Evolutionary conservation across 352 stramenopile genomes (phyloP).

Genomic region (Globisporangium mamillatum): DNA sequence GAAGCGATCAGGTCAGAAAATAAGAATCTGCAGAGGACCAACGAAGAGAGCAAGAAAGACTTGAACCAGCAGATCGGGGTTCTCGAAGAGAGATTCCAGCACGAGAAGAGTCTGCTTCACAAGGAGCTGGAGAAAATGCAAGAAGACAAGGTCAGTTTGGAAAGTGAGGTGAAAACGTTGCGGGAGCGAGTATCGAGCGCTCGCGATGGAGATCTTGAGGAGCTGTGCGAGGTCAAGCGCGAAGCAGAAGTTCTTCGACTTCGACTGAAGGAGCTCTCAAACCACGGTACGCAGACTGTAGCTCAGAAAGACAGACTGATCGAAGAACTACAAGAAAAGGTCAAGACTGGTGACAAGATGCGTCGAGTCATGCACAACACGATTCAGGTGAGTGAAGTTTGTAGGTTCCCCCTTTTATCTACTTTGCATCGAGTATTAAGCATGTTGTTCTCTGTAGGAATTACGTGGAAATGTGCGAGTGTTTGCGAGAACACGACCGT

Average conservation of each 20-base stretch:
- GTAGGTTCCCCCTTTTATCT: background rate
- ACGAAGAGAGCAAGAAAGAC: constrained; percentile 41
- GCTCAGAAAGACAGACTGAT: constrained; percentile 71
- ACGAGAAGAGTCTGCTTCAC: constrained; percentile 34
- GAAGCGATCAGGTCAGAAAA: constrained; percentile 74
- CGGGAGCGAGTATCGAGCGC: constrained; percentile 45
- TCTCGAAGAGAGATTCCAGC: constrained; percentile 37
- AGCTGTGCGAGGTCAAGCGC: constrained; percentile 64
- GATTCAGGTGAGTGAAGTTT: constrained; percentile 72
- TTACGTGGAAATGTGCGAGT: constrained; percentile 98
- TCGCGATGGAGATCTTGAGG: constrained; percentile 61
- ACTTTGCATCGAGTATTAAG: background rate
- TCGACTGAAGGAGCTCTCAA: constrained; percentile 63
- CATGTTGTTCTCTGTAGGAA: constrained; percentile 72
- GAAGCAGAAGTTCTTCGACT: constrained; percentile 70
- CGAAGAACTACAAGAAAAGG: constrained; percentile 65
- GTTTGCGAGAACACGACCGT: constrained; percentile 92
- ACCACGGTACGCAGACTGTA: constrained; percentile 57
- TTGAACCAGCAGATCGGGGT: constrained; percentile 28
- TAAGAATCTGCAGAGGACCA: constrained; percentile 41
- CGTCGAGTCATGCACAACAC: constrained; percentile 97
- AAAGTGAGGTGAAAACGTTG: constrained; percentile 72
- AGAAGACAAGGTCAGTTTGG: constrained; percentile 71
- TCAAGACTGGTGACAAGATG: constrained; percentile 76
- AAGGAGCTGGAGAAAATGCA: constrained; percentile 57